A percentile compares a stretch with the other conserved stretches of the same genome.
These are phyloP conservation scores for Knoxia roxburghii DNA, from an alignment of 257 asterid genomes.

Conservation along the genomic window DNA sequence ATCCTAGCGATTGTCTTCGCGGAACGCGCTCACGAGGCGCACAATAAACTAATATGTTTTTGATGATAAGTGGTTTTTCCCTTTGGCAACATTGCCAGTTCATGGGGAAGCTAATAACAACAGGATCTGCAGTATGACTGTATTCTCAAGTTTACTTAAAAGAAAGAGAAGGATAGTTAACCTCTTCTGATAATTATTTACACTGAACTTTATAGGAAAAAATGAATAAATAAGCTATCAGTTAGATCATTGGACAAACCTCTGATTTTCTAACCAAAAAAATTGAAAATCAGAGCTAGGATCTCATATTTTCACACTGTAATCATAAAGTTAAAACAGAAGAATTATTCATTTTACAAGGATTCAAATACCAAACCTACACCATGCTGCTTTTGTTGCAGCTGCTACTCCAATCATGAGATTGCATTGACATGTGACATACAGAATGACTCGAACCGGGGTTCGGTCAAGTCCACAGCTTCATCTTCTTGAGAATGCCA, in stretches of 20 bases:
- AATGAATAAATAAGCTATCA: constrained; percentile 6
- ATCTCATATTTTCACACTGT: background rate
- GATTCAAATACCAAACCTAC: background rate
- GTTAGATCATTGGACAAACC: background rate
- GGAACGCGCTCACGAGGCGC: too few relatives aligned
- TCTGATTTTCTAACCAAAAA: constrained; percentile 11
- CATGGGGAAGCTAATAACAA: too few relatives aligned
- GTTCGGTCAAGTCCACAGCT: constrained; percentile 76
- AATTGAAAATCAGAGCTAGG: constrained; percentile 2
- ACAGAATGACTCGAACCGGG: constrained; percentile 68
- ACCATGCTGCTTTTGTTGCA: background rate
- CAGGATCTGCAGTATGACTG: too few relatives aligned
- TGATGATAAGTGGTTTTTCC: too few relatives aligned
- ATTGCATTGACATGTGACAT: constrained; percentile 4
- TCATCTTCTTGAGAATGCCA: constrained; percentile 48
- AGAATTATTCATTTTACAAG: too few relatives aligned
- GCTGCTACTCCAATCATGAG: background rate
- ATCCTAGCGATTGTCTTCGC: too few relatives aligned
- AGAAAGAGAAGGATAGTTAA: background rate
- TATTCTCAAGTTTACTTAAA: too few relatives aligned
- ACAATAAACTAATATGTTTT: too few relatives aligned
- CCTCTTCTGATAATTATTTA: background rate
- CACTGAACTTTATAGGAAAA: background rate
- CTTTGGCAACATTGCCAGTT: too few relatives aligned
- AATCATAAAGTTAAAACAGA: constrained; percentile 1